Evolutionary conservation across 148 eudicot species (phyloP).

Genomic region (Amaranthus cruentus): DNA sequence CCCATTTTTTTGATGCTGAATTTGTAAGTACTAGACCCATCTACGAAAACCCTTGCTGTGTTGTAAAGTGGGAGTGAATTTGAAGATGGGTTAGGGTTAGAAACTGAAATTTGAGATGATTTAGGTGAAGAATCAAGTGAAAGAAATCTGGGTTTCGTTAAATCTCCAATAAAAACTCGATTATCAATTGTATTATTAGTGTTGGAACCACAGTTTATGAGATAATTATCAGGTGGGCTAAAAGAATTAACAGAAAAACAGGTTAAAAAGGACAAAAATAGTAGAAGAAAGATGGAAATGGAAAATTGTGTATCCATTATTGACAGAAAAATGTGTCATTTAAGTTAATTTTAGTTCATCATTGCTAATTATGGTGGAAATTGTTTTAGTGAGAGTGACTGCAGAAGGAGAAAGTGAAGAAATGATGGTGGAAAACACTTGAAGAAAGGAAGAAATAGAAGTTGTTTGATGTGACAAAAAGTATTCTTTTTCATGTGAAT

Average conservation of each 20-base stretch:
- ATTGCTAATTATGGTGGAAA: not conserved
- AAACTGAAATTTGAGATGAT: slow-evolving; percentile 36
- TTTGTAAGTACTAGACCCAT: slow-evolving; percentile 38
- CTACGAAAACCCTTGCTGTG: slow-evolving; percentile 69
- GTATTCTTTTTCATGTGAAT: too few relatives aligned
- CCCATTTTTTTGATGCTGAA: slow-evolving; percentile 50
- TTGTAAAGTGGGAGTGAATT: slow-evolving; percentile 43
- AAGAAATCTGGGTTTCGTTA: slow-evolving; percentile 33
- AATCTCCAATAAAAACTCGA: slow-evolving; percentile 59
- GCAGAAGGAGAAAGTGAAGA: not conserved
- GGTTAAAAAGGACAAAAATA: slow-evolving; percentile 8
- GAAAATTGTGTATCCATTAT: slow-evolving; percentile 10
- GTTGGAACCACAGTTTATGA: slow-evolving; percentile 74
- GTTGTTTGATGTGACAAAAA: slow-evolving; percentile 6
- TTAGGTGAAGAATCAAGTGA: slow-evolving; percentile 36
- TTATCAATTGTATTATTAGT: slow-evolving; percentile 30
- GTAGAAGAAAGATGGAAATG: not conserved
- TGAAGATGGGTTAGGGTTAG: slow-evolving; percentile 40
- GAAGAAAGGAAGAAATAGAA: slow-evolving; percentile 3
- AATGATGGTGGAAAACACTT: not conserved
- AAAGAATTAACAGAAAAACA: slow-evolving; percentile 8
- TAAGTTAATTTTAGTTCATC: slow-evolving; percentile 3
- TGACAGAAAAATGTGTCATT: not conserved
- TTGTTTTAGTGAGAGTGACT: slow-evolving; percentile 11
- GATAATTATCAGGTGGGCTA: slow-evolving; percentile 46